These are phyloP conservation scores for Theobroma cacao DNA, from an alignment of 345 rosid species.

Conservation along the genomic window DNA sequence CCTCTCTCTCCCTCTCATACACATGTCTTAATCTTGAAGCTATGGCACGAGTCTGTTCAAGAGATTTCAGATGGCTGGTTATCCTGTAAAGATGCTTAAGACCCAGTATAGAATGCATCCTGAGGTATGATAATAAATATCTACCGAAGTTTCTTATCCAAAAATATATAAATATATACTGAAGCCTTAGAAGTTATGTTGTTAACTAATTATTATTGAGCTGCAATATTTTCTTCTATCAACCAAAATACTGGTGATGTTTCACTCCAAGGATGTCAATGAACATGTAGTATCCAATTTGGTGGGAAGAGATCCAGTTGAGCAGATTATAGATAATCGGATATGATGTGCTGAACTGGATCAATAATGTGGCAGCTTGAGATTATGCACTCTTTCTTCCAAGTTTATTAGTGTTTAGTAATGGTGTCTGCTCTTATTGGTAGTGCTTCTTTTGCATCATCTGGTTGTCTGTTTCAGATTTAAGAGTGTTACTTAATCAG, in stretches of 20 bases:
- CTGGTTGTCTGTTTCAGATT: not conserved
- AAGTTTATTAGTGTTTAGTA: not conserved
- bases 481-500: not conserved
- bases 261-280: not conserved
- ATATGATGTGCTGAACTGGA: not conserved
- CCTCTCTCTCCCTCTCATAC: slow-evolving; percentile 3
- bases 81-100: slow-evolving; percentile 92
- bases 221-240: not conserved
- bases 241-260: not conserved
- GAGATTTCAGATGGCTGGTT: slow-evolving; percentile 95
- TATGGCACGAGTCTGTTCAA: slow-evolving; percentile 92
- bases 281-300: not conserved
- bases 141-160: not conserved
- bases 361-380: not conserved
- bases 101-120: slow-evolving; percentile 98
- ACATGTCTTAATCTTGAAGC: slow-evolving; percentile 35
- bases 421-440: not conserved
- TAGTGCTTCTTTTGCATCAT: not conserved
- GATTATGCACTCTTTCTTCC: not conserved
- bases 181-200: not conserved
- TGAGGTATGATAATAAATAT: slow-evolving; percentile 47
- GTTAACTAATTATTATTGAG: not conserved
- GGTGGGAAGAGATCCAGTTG: not conserved
- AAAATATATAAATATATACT: not conserved
- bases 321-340: not conserved